Evolutionary conservation across 208 protist genomes (phyloP), one percentile per base, ranked within the genome.

Genomic region (Leishmania turanica): DNA sequence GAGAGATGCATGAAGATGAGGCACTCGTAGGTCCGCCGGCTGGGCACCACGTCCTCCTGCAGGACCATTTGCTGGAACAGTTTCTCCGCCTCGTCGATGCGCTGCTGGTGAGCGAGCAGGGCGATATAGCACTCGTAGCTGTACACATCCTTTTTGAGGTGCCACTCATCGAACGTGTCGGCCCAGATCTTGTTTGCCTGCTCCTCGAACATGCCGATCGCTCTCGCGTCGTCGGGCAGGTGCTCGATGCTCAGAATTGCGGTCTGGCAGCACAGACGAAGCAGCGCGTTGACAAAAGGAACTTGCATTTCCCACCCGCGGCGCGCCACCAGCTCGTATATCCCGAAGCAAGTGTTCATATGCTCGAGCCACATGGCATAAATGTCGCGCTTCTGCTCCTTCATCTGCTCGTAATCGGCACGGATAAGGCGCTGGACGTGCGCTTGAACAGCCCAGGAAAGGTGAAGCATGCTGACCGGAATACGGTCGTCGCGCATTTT

Each of bases 1-100:
- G 91, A 93, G 27, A 98, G 87, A 81, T 98, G 95, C 95, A 98
- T 98, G 77, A 97, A 96, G 80, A 98, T 91, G n/a, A 98, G 85
- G 58, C 89, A 93, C 66, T 97, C 92, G 77, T 97, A 98, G 11
- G 95, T 97, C 65, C 95, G 88, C 54, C 93, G 85, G 53, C 85
- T 95, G 24, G 95, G 93, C 77, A 87, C 88, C 53, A 95, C 77
- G 64, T 96, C 89, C 54, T 96, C 87, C 75, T 95, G 89, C 62
- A 97, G 72, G 37, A 94, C 89, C 89, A 96, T 93, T 71, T 97
- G 85, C 87, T 97, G 95, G 74, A 97, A 97, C 27, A 95, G 75
- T 79, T 92, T 95, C 79, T 97, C 92, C 31, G 95, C 95, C 86
- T 96, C 93, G 77, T 96, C 90, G 73, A 96, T 96, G 27, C 91